A percentile compares a stretch with the other conserved stretches of the same genome.
phyloP scores from a whole-genome alignment of 345 rosid species.

The Arabidopsis suecica region DNA sequence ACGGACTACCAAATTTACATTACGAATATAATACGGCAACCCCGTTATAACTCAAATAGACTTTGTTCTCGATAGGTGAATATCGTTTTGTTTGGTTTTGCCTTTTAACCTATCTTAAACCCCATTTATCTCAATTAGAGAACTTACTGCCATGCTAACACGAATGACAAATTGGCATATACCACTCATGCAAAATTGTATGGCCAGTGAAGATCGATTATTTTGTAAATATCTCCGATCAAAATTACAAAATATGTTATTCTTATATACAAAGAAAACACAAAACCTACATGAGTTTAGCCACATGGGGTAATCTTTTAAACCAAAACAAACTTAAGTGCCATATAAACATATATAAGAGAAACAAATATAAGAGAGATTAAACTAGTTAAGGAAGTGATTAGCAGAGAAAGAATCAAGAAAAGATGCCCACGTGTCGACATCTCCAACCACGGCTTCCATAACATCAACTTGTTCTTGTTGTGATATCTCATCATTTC shows the following conservation, averaged over 20 bases:
- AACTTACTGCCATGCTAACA: slow-evolving; percentile 12
- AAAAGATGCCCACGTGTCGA: slow-evolving; percentile 69
- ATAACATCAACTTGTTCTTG: slow-evolving; percentile 48
- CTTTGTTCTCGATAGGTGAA: too few species aligned
- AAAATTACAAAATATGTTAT: slow-evolving; percentile 27
- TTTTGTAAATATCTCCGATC: not conserved
- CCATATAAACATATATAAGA: slow-evolving; percentile 30
- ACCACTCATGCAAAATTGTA: not conserved
- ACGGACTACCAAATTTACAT: not conserved
- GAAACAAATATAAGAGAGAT: slow-evolving; percentile 10
- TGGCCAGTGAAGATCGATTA: slow-evolving; percentile 1
- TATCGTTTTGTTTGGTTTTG: too few species aligned
- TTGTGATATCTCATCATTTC: slow-evolving; percentile 76
- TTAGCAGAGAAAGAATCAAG: slow-evolving; percentile 65
- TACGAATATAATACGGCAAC: too few species aligned
- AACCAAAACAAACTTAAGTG: slow-evolving; percentile 35
- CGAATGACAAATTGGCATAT: not conserved
- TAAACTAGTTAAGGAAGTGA: slow-evolving; percentile 48
- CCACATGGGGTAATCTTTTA: slow-evolving; percentile 20
- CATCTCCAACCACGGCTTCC: slow-evolving; percentile 63
- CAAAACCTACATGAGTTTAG: slow-evolving; percentile 33
- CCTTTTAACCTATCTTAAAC: not conserved
- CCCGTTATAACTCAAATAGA: too few species aligned
- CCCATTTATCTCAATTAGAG: not conserved
- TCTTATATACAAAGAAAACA: slow-evolving; percentile 38